Base-by-base conservation (phyloP, 2,329 filamentous ascomycete species). In the Fusarium nygamai region DNA sequence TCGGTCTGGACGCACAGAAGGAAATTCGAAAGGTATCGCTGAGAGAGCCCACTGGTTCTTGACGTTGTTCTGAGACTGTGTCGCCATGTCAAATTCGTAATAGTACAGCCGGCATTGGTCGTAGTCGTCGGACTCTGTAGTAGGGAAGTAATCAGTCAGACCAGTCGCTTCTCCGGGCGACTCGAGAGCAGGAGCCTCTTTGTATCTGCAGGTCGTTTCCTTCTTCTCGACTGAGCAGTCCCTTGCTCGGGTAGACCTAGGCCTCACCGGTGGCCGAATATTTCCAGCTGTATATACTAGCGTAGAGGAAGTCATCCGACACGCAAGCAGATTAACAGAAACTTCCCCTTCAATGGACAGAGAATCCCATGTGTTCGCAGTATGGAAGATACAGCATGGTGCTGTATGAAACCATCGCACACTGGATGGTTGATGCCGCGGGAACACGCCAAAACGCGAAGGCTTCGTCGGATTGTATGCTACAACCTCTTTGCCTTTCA, bases 61-160 rank as follows among this genome's bases (percentile, higher is more conserved):
- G 47, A 93, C 92, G 0, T 72, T 78, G 6, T 81, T 79, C 7
- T 41, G 33, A 2, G 8, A 76, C 10, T 11, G 10, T 24, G 0
- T 77, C 63, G 5, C 43, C 3, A 92, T 80, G 3, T 84, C 82
- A 76, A 93, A 93, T 43, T 86, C 85, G 78, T 92, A 93, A 77
- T 93, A 93, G 80, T 93, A 93, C 0, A 94, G 84, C 10, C 91
- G 87, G 67, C 91, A 93, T 79, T 93, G 90, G 51, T 92, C 90
- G 72, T 90, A 87, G 69, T 92, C 58, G 14, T 69, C 90, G 4
- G 81, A 81, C 7, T 84, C 82, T 61, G 83, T 80, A 3, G 77
- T 78, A 1, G 51, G 16, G 3, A 51, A 60, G 33, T 67, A 46
- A 1, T 67, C 61, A 0, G 2, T 6, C 0, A n/a, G 1, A 0